Conservation (phyloP, 768 basidiomycete genomes). For the Lentinula detonsa region DNA sequence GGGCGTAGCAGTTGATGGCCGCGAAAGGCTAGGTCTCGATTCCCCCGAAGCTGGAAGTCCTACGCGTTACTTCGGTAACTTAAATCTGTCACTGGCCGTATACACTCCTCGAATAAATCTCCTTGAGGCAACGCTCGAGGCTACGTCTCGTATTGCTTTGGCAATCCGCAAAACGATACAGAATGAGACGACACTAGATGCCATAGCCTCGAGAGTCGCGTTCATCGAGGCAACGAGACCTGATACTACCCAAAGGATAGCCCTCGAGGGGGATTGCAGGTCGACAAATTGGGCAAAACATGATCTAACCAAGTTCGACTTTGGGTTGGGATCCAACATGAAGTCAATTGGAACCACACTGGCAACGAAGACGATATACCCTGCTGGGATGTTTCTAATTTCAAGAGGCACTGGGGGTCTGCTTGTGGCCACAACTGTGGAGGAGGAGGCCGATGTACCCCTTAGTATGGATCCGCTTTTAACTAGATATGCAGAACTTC, state of each 20-base stretch:
- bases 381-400: conserved; percentile 3
- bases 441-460: neutral
- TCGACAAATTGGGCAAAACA: conserved; percentile 5
- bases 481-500: neutral
- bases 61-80: conserved; percentile 3
- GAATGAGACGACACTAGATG: neutral
- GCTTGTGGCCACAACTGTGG: conserved; percentile 2
- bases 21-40: neutral
- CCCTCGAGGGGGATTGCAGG: conserved; percentile 1
- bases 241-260: neutral
- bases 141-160: conserved; percentile 1
- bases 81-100: neutral
- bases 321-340: neutral
- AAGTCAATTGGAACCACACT: neutral
- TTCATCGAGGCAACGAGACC: neutral
- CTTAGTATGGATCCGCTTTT: neutral
- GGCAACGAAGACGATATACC: neutral
- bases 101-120: neutral
- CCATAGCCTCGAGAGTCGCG: neutral
- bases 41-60: neutral
- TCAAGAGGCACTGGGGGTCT: neutral
- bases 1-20: conserved; percentile 2
- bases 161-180: neutral
- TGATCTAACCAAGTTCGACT: conserved; percentile 1
- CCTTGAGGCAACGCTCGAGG: neutral